phyloP scores from a whole-genome alignment of 805 yeast genomes.

The Candida arabinofermentans region DNA sequence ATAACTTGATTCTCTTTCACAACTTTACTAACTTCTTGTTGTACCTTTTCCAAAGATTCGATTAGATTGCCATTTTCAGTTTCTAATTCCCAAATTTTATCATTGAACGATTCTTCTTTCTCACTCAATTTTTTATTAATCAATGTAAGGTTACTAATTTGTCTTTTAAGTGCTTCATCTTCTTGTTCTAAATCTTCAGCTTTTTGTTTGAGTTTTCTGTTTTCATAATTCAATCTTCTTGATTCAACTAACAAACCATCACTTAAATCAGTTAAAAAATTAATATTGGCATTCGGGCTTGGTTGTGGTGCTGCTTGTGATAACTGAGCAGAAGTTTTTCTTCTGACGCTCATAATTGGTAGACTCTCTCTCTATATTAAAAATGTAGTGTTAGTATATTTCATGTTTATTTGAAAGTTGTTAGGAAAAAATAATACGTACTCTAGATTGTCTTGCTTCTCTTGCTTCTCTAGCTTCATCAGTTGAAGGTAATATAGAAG shows the following conservation, averaged over 20 bases:
- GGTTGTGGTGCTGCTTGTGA: conserved; percentile 5
- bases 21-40: conserved; percentile 38
- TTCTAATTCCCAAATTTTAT: conserved; percentile 65
- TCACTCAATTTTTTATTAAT: conserved; percentile 31
- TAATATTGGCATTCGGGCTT: conserved; percentile 53
- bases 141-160: conserved; percentile 32
- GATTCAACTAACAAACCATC: conserved; percentile 70
- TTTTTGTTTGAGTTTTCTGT: conserved; percentile 41
- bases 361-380: conserved; percentile 11
- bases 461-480: conserved; percentile 2
- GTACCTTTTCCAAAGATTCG: conserved; percentile 39
- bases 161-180: conserved; percentile 34
- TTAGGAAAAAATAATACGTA: not conserved
- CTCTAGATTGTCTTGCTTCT: conserved; percentile 8
- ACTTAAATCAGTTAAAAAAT: conserved; percentile 69
- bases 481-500: conserved; percentile 2
- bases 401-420: no score
- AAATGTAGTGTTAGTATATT: not conserved
- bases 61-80: conserved; percentile 37
- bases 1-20: conserved; percentile 31
- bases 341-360: conserved; percentile 5
- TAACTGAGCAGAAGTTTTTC: conserved; percentile 10
- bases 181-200: conserved; percentile 42
- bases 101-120: conserved; percentile 49
- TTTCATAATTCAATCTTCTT: conserved; percentile 65